Conservation (phyloP, 768 basidiomycete species). For the Trametes cingulata region DNA sequence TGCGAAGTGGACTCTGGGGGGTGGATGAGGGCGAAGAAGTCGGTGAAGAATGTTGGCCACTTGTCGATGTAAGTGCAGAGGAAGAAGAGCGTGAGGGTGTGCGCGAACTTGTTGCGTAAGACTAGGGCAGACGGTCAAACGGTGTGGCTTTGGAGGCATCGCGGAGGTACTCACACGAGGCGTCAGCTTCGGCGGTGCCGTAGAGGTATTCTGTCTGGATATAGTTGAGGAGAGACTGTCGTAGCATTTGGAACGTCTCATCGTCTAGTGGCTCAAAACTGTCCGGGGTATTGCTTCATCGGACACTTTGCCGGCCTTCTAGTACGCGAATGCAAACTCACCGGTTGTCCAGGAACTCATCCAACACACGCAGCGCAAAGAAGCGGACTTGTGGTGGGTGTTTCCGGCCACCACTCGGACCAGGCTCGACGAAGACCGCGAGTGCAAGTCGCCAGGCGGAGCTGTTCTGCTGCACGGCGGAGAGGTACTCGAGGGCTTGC, state of each 20-base stretch:
- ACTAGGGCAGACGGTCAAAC: conserved; percentile 45
- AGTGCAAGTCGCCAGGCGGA: conserved; percentile 82
- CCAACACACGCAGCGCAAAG: conserved; percentile 76
- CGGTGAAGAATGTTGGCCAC: conserved; percentile 84
- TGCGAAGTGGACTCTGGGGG: conserved; percentile 55
- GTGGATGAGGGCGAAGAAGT: conserved; percentile 73
- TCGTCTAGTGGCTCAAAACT: conserved; percentile 71
- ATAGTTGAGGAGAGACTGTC: conserved; percentile 77
- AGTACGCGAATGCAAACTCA: conserved; percentile 42
- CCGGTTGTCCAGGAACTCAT: conserved; percentile 83
- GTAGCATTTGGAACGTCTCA: conserved; percentile 68
- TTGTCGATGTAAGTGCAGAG: conserved; percentile 83
- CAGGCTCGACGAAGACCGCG: conserved; percentile 65
- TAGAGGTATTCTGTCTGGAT: conserved; percentile 87
- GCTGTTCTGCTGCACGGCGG: conserved; percentile 74
- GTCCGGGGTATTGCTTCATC: neutral
- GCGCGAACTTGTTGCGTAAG: conserved; percentile 93
- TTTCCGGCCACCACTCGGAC: conserved; percentile 61
- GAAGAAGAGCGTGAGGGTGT: conserved; percentile 87
- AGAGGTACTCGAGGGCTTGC: conserved; percentile 84
- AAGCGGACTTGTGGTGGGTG: conserved; percentile 74
- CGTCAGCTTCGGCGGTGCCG: conserved; percentile 79
- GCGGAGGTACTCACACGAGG: conserved; percentile 63
- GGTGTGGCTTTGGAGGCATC: neutral
- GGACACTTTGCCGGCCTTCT: neutral